Evolutionary conservation across 2,329 filamentous ascomycete species (phyloP), one percentile per base, ranked within the genome.

Genomic region (Zalaria sp.): DNA sequence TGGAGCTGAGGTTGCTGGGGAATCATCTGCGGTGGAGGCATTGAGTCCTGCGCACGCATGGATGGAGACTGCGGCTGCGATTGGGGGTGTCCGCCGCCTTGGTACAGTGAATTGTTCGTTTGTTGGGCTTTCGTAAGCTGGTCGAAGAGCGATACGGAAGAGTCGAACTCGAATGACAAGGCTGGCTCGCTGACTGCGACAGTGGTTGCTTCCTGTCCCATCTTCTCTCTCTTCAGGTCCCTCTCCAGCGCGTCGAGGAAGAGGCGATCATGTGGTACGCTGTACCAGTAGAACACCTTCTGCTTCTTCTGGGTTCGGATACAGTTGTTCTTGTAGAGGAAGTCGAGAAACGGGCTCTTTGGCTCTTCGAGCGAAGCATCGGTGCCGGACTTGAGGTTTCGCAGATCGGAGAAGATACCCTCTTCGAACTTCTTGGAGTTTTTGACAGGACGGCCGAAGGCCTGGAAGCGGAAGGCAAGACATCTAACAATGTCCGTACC

Each of bases 211-310:
- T 98, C 91, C 66, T 98, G 91, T 51, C 83, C 82, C 89, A 96
- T 96, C 77, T 98, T 98, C 69, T 98, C 91, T 58, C 91, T 79
- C 79, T 98, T 98, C 59, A 98, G 68, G 59, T 98, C 91, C 50
- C 91, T 82, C 73, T 98, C 91, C 54, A 98, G 72, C 34, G 91
- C 91, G 68, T 98, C 91, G 52, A 98, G 80, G 67, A 98, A 98
- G 40, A 98, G 78, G 42, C 91, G 79, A 65, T 98, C 91, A 62
- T 98, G 91, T 1, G 91, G 91, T 38, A 98, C 91, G 68, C 88
- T 95, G 68, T 96, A 98, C 91, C 91, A 98, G 69, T 96, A 98
- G 59, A 98, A 98, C 51, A 98, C 91, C 72, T 98, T 98, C 61
- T 98, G 91, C 75, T 98, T 98, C 79, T 98, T 98, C 66, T 98